Evolutionary conservation across 116 monocot species (phyloP).

Genomic region (Zostera marina): DNA sequence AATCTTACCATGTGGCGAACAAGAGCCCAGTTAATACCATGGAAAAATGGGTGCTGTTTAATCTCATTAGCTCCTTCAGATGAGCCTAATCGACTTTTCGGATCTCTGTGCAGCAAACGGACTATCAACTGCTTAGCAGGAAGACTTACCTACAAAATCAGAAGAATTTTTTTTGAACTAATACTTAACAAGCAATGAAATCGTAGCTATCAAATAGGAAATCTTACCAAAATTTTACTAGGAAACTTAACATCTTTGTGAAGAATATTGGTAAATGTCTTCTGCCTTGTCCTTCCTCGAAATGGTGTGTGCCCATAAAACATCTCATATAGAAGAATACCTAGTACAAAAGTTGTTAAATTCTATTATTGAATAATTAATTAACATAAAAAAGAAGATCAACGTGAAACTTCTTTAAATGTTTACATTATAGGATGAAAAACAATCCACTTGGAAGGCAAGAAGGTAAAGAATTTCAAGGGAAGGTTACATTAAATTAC

Average conservation of each 20-base stretch:
- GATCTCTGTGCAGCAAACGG: conserved; percentile 76
- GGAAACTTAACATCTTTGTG: conserved; percentile 96
- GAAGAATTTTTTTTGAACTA: not conserved
- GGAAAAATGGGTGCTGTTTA: conserved; percentile 75
- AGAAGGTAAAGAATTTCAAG: not conserved
- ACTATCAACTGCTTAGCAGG: conserved; percentile 62
- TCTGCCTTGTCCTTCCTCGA: conserved; percentile 89
- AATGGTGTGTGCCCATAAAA: conserved; percentile 93
- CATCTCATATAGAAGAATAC: conserved; percentile 95
- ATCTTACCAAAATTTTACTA: conserved; percentile 38
- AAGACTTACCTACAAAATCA: conserved; percentile 48
- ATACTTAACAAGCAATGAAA: not conserved
- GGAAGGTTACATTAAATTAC: conserved; percentile 23
- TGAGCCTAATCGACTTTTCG: conserved; percentile 74
- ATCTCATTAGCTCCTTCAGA: conserved; percentile 89
- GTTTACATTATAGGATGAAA: too few relatives aligned
- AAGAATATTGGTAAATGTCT: conserved; percentile 91
- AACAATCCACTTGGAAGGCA: too few relatives aligned
- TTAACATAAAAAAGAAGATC: too few relatives aligned
- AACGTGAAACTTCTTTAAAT: too few relatives aligned
- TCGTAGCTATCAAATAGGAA: not conserved
- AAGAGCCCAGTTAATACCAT: conserved; percentile 86
- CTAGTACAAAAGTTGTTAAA: conserved; percentile 13
- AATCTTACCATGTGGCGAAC: conserved; percentile 51
- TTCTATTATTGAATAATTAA: not conserved